Percentiles rank a stretch among this genome's conserved stretches.
phyloP scores from a whole-genome alignment of 306 rosid species.

The Fragaria vesca region DNA sequence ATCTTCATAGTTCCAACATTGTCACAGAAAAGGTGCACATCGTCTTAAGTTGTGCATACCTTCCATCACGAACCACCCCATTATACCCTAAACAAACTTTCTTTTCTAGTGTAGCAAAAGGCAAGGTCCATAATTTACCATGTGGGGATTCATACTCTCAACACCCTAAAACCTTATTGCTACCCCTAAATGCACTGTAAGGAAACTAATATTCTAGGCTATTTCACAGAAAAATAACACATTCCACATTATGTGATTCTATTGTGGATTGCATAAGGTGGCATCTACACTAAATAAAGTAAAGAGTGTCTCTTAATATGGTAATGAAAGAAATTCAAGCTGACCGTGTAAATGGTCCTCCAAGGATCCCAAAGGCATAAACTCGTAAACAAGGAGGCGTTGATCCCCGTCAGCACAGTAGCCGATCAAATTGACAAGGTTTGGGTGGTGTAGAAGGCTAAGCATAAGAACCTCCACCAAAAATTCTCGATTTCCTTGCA shows the following conservation, averaged over 20 bases:
- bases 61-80: neutral
- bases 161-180: neutral
- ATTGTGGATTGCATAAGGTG: neutral
- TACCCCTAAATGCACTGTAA: neutral
- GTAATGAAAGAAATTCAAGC: constrained; percentile 37
- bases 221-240: neutral
- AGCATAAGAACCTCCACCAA: constrained; percentile 99
- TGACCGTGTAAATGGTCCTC: constrained; percentile 99
- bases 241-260: neutral
- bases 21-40: neutral
- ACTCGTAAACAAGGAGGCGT: constrained; percentile 81
- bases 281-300: neutral
- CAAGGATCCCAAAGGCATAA: constrained; percentile 99
- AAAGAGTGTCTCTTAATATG: neutral
- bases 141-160: neutral
- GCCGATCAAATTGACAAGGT: constrained; percentile 96
- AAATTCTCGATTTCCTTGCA: constrained; percentile 85
- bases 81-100: neutral
- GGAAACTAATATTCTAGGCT: neutral
- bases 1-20: neutral
- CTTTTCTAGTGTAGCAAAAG: neutral
- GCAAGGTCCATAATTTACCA: too few species aligned
- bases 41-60: neutral
- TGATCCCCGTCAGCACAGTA: constrained; percentile 88
- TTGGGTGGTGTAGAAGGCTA: constrained; percentile 95